Evolutionary conservation across 129 eudicot genomes (phyloP).

Genomic region (Artemisia tridentata): DNA sequence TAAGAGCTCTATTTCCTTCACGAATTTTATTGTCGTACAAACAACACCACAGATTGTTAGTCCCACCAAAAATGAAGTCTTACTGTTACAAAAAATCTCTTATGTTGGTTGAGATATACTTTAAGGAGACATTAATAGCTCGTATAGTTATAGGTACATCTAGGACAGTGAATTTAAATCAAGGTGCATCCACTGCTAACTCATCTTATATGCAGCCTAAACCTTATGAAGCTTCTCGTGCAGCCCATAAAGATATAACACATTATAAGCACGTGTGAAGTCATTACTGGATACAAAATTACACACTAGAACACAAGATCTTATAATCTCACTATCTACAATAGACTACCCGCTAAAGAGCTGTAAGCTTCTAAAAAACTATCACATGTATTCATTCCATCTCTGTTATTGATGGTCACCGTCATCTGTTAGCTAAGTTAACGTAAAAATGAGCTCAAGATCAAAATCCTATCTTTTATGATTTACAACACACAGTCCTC

Average conservation of each 20-base stretch:
- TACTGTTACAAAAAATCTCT: not conserved
- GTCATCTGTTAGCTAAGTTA: not conserved
- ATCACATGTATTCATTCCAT: not conserved
- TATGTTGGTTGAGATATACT: not conserved
- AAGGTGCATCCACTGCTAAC: not conserved
- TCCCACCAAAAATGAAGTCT: not conserved
- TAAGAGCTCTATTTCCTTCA: slow-evolving; percentile 1
- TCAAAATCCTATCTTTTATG: too few relatives aligned
- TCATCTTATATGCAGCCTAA: not conserved
- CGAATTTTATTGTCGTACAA: not conserved
- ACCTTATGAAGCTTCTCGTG: not conserved
- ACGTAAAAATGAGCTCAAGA: not conserved
- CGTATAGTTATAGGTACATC: too few relatives aligned
- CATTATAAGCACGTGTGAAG: not conserved
- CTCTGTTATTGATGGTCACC: not conserved
- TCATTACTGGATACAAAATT: not conserved
- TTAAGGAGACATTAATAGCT: too few relatives aligned
- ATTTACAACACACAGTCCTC: too few relatives aligned
- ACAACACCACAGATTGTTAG: slow-evolving; percentile 2
- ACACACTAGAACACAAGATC: not conserved
- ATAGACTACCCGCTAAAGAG: not conserved
- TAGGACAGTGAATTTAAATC: too few relatives aligned
- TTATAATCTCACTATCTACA: slow-evolving; percentile 9
- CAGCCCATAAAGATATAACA: not conserved
- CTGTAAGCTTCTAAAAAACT: not conserved